These are phyloP conservation scores for Sphagnum magellanicum DNA, from an alignment of 228 moss, liverwort and hornwort genomes.

Conservation along the genomic window DNA sequence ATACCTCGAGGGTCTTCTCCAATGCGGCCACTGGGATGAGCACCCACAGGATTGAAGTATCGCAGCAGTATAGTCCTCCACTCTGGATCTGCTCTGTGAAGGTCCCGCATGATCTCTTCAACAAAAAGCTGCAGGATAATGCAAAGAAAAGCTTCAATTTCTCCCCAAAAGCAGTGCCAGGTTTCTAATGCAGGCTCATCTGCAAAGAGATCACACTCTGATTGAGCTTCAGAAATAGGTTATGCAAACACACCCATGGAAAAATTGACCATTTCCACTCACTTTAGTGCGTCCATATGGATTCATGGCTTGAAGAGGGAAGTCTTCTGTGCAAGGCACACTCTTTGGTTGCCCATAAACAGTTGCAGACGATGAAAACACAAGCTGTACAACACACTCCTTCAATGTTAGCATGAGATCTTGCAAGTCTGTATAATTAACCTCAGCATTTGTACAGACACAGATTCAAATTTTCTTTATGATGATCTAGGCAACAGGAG, in stretches of 20 bases:
- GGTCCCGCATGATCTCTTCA: constrained; percentile 85
- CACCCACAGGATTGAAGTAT: constrained; percentile 96
- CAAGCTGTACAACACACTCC: constrained; percentile 45
- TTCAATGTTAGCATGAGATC: not conserved
- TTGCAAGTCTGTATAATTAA: no score
- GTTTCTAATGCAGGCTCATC: no score
- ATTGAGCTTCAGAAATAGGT: no score
- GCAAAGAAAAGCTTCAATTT: not conserved
- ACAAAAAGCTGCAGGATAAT: constrained; percentile 65
- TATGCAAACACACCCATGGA: no score
- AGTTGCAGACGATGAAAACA: constrained; percentile 96
- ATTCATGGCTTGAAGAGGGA: constrained; percentile 59
- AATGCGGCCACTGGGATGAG: constrained; percentile 84
- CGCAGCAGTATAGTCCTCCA: constrained; percentile 89
- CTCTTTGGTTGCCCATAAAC: constrained; percentile 92
- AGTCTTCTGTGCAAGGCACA: constrained; percentile 84
- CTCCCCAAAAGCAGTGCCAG: no score
- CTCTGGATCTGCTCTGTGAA: constrained; percentile 66
- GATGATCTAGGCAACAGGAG: no score
- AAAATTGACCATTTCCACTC: constrained; percentile 4
- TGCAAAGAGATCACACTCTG: no score
- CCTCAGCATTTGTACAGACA: no score
- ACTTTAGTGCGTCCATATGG: constrained; percentile 96
- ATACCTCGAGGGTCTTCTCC: constrained; percentile 94
- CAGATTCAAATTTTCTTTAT: no score